A percentile compares a stretch with the other conserved stretches of the same genome.
Evolutionary conservation across 2,329 filamentous ascomycete genomes (phyloP).

Genomic region (Colletotrichum chlorophyti): DNA sequence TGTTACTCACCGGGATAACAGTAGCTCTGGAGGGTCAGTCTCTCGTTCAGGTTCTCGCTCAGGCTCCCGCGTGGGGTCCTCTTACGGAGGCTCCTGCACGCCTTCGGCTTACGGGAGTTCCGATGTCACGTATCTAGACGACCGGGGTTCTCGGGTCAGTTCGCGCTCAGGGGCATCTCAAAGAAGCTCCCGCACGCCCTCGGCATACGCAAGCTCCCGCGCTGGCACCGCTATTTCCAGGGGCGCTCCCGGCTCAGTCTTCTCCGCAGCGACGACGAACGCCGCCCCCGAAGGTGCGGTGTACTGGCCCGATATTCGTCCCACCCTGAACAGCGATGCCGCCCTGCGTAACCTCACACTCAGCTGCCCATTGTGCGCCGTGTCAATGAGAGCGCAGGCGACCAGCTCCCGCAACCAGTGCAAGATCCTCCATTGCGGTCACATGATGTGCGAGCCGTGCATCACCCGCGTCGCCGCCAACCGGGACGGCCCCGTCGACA

Average conservation of each 20-base stretch:
- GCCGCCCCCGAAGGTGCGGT: background rate
- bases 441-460: conserved; percentile 23
- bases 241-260: background rate
- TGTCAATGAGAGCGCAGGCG: conserved; percentile 5
- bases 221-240: too few relatives aligned
- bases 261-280: background rate
- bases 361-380: conserved; percentile 19
- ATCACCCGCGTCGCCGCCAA: conserved; percentile 7
- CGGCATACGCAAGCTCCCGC: too few relatives aligned
- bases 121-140: too few relatives aligned
- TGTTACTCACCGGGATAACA: too few relatives aligned
- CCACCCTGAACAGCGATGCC: background rate
- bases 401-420: conserved; percentile 12
- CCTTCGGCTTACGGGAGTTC: too few relatives aligned
- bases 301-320: conserved; percentile 22
- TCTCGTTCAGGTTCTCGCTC: too few relatives aligned
- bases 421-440: conserved; percentile 25
- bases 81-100: too few relatives aligned
- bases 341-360: conserved; percentile 1
- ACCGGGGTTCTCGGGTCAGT: too few relatives aligned
- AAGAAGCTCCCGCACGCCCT: too few relatives aligned
- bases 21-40: too few relatives aligned
- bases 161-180: too few relatives aligned
- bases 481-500: background rate
- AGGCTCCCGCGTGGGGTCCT: too few relatives aligned